Percentiles rank a stretch among this genome's conserved stretches.
These are phyloP conservation scores for Globisporangium mamillatum DNA, from an alignment of 352 stramenopile species.

Conservation along the genomic window DNA sequence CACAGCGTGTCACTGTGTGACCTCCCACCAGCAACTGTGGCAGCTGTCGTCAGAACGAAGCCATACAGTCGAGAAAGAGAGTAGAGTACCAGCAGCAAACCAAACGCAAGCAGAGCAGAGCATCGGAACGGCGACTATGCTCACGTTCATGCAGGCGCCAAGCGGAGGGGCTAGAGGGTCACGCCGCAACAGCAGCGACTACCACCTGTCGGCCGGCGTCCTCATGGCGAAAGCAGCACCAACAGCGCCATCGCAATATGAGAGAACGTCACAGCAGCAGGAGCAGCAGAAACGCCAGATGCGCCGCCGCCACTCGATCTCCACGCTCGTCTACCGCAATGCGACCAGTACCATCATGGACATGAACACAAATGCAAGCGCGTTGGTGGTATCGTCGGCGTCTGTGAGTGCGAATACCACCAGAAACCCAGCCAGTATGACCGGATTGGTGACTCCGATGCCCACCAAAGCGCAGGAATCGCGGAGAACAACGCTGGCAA, in stretches of 20 bases:
- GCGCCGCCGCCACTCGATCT: conserved; percentile 14
- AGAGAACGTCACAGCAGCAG: conserved; percentile 13
- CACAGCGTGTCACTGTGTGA: no score
- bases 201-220: not conserved
- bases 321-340: not conserved
- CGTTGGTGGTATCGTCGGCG: not conserved
- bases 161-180: no score
- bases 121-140: not conserved
- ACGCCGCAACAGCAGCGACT: not conserved
- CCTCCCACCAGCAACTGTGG: no score
- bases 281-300: conserved; percentile 8
- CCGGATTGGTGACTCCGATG: conserved; percentile 5
- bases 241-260: not conserved
- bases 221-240: conserved; percentile 2
- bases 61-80: not conserved
- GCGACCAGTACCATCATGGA: not conserved
- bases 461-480: not conserved
- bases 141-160: not conserved
- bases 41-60: not conserved
- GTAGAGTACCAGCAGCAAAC: no score
- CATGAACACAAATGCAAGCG: not conserved
- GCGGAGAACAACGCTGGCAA: not conserved
- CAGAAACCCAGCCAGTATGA: not conserved
- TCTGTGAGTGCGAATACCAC: not conserved
- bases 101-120: no score